A percentile compares a stretch with the other conserved stretches of the same genome.
Evolutionary conservation across 257 asterid species (phyloP).

Genomic region (Asclepias syriaca): DNA sequence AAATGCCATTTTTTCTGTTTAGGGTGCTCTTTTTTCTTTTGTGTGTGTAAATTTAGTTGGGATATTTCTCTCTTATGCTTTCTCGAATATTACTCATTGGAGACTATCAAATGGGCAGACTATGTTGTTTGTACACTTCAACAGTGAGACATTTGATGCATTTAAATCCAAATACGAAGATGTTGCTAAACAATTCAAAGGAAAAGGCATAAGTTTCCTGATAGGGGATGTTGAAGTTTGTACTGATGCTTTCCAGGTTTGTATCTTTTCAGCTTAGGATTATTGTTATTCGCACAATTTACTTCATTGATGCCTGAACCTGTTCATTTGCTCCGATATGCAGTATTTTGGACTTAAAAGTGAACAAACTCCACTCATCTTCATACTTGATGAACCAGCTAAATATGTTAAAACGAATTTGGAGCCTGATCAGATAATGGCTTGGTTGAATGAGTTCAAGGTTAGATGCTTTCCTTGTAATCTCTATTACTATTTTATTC

Average conservation of each 20-base stretch:
- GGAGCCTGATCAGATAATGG: constrained; percentile 67
- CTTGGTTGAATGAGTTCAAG: constrained; percentile 81
- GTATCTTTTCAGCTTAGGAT: constrained; percentile 21
- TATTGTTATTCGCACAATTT: constrained; percentile 10
- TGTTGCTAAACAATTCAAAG: constrained; percentile 66
- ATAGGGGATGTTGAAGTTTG: constrained; percentile 84
- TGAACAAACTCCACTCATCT: constrained; percentile 73
- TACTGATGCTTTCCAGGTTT: constrained; percentile 89
- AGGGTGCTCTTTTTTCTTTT: neutral
- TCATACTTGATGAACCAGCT: constrained; percentile 66
- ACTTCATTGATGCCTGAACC: constrained; percentile 15
- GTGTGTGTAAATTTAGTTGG: neutral
- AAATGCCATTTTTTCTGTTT: neutral
- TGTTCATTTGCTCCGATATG: constrained; percentile 15
- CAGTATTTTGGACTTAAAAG: constrained; percentile 90
- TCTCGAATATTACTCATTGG: neutral
- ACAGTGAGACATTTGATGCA: constrained; percentile 49
- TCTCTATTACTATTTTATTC: neutral
- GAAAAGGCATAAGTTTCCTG: constrained; percentile 57
- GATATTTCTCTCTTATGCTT: neutral
- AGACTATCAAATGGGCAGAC: constrained; percentile 47
- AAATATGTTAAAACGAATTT: constrained; percentile 68
- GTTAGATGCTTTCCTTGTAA: constrained; percentile 30
- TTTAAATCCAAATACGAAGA: constrained; percentile 68
- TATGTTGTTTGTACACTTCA: constrained; percentile 68